These are phyloP conservation scores for Fusarium sp. DNA, from an alignment of 2,329 filamentous ascomycete genomes.

Conservation along the genomic window DNA sequence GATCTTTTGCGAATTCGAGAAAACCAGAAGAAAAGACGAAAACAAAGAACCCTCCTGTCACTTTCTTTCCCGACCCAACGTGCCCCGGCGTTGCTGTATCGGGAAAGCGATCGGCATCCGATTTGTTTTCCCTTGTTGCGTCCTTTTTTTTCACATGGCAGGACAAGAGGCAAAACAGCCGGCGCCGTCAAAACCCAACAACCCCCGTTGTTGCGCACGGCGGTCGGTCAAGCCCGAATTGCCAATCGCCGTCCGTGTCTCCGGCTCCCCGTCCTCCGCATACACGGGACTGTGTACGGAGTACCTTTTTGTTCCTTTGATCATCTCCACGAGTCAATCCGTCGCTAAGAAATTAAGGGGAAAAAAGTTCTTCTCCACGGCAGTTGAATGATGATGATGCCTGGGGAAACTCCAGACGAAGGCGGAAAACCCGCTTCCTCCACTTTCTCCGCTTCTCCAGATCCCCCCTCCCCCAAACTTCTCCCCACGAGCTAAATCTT, in stretches of 20 bases:
- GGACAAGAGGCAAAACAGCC: constrained; percentile 16
- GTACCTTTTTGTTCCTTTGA: constrained; percentile 5
- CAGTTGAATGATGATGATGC: background rate
- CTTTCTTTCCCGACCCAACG: constrained; percentile 7
- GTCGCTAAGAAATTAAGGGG: constrained; percentile 9
- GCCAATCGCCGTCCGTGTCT: background rate
- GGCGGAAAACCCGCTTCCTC: background rate
- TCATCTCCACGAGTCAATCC: constrained; percentile 28
- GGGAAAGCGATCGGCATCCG: constrained; percentile 19
- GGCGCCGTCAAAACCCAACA: constrained; percentile 13
- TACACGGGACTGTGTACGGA: constrained; percentile 5
- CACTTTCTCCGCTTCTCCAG: constrained; percentile 21
- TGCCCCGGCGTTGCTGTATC: constrained; percentile 10
- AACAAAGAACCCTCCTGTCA: constrained; percentile 5
- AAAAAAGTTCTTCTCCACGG: constrained; percentile 19
- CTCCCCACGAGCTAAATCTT: constrained; percentile 33
- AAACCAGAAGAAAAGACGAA: background rate
- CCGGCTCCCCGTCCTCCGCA: constrained; percentile 22
- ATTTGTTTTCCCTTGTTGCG: background rate
- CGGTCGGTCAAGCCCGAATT: constrained; percentile 24
- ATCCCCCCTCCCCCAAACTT: constrained; percentile 23
- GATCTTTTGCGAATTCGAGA: background rate
- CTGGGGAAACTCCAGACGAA: background rate
- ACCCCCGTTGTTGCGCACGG: background rate
- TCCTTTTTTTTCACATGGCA: constrained; percentile 2